These are phyloP conservation scores for Hypericum perforatum DNA, from an alignment of 345 rosid genomes.

Conservation along the genomic window DNA sequence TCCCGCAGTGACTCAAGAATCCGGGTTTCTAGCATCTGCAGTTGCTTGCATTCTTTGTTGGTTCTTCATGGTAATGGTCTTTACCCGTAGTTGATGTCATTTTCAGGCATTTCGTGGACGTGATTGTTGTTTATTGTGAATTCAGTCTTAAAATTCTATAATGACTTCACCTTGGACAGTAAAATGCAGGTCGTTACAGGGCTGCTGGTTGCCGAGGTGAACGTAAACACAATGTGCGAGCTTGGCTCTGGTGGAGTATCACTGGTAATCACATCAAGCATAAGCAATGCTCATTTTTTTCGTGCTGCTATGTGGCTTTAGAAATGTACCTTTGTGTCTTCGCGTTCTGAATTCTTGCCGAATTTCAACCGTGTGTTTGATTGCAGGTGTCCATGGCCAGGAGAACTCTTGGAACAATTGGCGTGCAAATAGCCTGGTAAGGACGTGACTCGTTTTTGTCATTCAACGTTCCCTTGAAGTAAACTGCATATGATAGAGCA, in stretches of 20 bases:
- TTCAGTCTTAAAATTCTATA: no score
- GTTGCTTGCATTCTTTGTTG: slow-evolving; percentile 65
- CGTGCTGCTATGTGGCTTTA: not conserved
- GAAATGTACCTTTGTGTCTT: no score
- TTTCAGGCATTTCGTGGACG: not conserved
- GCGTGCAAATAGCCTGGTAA: slow-evolving; percentile 89
- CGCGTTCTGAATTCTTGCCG: no score
- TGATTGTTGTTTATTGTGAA: no score
- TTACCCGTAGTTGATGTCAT: not conserved
- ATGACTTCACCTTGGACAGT: not conserved
- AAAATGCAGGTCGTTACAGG: slow-evolving; percentile 69
- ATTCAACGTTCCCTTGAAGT: no score
- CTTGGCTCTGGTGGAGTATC: slow-evolving; percentile 92
- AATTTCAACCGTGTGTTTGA: slow-evolving; percentile 4
- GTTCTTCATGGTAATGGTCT: slow-evolving; percentile 57
- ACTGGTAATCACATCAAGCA: slow-evolving; percentile 32
- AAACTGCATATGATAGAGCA: no score
- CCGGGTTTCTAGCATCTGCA: slow-evolving; percentile 81
- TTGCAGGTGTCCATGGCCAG: slow-evolving; percentile 89
- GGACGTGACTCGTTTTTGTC: not conserved
- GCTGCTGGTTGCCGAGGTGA: slow-evolving; percentile 82
- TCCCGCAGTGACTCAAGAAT: slow-evolving; percentile 86
- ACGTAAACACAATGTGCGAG: slow-evolving; percentile 84
- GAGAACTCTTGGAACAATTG: slow-evolving; percentile 71
- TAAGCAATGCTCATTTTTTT: not conserved